phyloP scores from a whole-genome alignment of 1,284 basidiomycete genomes.

The Mycena citricolor region DNA sequence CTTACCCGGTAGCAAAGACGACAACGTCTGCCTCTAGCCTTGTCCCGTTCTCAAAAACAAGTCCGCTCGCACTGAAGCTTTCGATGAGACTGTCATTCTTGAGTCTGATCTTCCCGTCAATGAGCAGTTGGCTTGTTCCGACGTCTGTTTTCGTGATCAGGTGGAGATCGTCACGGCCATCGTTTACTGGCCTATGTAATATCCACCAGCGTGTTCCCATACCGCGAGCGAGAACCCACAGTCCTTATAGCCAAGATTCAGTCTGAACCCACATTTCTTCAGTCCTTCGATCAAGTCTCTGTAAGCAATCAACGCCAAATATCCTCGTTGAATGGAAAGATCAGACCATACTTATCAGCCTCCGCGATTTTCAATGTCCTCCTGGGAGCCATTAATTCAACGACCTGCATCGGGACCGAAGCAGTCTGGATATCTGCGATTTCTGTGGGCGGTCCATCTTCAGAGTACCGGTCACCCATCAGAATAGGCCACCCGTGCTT shows the following conservation, averaged over 20 bases:
- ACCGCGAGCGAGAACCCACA: slow-evolving; percentile 41
- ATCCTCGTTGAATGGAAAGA: not conserved
- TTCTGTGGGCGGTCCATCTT: slow-evolving; percentile 48
- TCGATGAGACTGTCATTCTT: slow-evolving; percentile 61
- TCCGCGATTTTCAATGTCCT: slow-evolving; percentile 23
- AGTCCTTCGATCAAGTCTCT: slow-evolving; percentile 58
- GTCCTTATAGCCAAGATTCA: slow-evolving; percentile 53
- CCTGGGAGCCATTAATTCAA: slow-evolving; percentile 26
- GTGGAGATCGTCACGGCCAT: slow-evolving; percentile 28
- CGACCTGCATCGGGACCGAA: slow-evolving; percentile 45
- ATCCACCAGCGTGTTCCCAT: slow-evolving; percentile 38
- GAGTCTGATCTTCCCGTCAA: slow-evolving; percentile 73
- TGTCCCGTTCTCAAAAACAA: slow-evolving; percentile 67
- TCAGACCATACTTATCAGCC: slow-evolving; percentile 26
- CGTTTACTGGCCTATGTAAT: slow-evolving; percentile 37
- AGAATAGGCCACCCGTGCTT: slow-evolving; percentile 43
- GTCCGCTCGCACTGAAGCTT: slow-evolving; percentile 51
- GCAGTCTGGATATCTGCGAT: slow-evolving; percentile 52
- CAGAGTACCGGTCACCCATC: slow-evolving; percentile 38
- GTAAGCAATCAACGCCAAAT: not conserved
- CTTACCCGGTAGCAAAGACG: slow-evolving; percentile 65
- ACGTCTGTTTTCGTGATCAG: slow-evolving; percentile 46
- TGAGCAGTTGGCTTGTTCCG: slow-evolving; percentile 63
- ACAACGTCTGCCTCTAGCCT: slow-evolving; percentile 67
- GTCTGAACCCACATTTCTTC: slow-evolving; percentile 56